Evolutionary conservation across 73 alveolate genomes (phyloP).

Genomic region (Paramecium sonneborni): DNA sequence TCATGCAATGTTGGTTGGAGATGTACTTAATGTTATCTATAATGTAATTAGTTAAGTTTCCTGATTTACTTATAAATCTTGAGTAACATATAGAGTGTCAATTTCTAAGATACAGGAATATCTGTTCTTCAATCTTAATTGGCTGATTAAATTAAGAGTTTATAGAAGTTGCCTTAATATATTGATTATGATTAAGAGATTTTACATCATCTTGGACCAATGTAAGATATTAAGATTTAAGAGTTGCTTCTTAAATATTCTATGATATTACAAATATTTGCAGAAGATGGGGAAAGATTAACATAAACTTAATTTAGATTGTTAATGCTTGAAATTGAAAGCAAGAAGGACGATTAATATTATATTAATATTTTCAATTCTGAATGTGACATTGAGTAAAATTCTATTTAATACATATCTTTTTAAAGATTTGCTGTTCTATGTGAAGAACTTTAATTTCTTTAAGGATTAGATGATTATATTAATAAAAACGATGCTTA

Average conservation of each 20-base stretch:
- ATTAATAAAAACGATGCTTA: neutral
- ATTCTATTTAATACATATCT: neutral
- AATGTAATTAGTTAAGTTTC: neutral
- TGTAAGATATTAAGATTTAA: neutral
- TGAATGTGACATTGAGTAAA: constrained; percentile 39
- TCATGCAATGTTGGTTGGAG: constrained; percentile 45
- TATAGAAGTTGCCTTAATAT: neutral
- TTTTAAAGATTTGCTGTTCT: neutral
- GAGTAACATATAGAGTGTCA: neutral
- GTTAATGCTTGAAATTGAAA: constrained; percentile 13
- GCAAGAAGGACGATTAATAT: neutral
- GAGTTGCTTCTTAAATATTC: neutral
- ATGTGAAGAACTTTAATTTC: constrained; percentile 17
- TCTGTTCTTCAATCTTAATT: neutral
- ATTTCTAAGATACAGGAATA: neutral
- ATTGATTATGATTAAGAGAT: constrained; percentile 50
- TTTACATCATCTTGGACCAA: neutral
- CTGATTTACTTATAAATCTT: neutral
- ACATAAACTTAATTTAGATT: neutral
- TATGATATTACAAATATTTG: neutral
- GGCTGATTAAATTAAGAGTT: neutral
- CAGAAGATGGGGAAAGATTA: constrained; percentile 11
- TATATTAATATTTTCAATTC: neutral
- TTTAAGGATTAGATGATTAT: neutral
- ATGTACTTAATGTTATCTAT: neutral